A percentile compares a stretch with the other conserved stretches of the same genome.
Evolutionary conservation across 345 rosid species (phyloP).

Genomic region (Erucastrum elatum): DNA sequence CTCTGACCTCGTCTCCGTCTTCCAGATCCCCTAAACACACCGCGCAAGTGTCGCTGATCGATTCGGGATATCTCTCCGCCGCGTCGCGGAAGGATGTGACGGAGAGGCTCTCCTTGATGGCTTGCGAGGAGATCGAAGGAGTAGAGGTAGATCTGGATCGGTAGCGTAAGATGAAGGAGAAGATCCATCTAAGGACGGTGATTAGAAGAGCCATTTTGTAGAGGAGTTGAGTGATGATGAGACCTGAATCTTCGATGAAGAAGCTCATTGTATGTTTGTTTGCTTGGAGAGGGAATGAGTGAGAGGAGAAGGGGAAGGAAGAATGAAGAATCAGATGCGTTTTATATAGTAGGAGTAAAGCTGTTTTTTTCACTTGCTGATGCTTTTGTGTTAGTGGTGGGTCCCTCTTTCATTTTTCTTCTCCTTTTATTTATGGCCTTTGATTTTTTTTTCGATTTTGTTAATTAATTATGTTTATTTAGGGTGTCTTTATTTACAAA

Average conservation of each 20-base stretch:
- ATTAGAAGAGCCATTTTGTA: constrained; percentile 74
- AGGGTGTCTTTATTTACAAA: not conserved
- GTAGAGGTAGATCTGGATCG: constrained; percentile 41
- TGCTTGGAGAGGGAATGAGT: not conserved
- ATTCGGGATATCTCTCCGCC: constrained; percentile 38
- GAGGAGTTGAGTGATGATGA: constrained; percentile 54
- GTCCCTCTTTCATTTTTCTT: not conserved
- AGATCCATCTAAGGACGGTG: constrained; percentile 71
- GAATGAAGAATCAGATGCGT: constrained; percentile 32
- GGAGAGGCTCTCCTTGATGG: constrained; percentile 56
- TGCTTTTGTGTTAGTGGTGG: constrained; percentile 15
- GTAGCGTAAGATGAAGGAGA: constrained; percentile 56
- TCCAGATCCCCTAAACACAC: constrained; percentile 65
- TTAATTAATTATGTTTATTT: not conserved
- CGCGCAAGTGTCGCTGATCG: constrained; percentile 63
- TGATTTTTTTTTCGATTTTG: not conserved
- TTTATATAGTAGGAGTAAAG: constrained; percentile 31
- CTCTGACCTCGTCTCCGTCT: constrained; percentile 67
- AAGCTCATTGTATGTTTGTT: constrained; percentile 48
- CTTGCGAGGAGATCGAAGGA: constrained; percentile 46
- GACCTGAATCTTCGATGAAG: constrained; percentile 65
- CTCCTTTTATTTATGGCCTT: not conserved
- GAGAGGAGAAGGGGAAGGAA: constrained; percentile 24
- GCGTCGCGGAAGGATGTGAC: constrained; percentile 63
- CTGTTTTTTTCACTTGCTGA: not conserved